These are phyloP conservation scores for Echinochloa phyllopogon DNA, from an alignment of 176 grass and related monocot genomes.

Conservation along the genomic window DNA sequence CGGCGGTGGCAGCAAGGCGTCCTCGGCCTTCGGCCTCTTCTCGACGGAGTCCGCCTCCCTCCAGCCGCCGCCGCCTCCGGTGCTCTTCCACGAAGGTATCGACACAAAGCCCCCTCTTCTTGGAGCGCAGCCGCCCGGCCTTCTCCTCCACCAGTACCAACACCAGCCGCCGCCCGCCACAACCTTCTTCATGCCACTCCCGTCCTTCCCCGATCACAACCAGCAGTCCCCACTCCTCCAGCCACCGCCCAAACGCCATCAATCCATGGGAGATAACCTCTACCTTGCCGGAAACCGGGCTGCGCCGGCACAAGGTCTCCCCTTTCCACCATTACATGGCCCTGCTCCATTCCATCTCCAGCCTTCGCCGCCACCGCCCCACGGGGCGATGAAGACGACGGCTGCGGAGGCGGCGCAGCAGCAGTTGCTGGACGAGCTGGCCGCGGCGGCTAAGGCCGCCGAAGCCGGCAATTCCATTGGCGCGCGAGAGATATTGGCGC, in stretches of 20 bases:
- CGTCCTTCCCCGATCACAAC: constrained; percentile 48
- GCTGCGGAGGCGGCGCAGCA: constrained; percentile 51
- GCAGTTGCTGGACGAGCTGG: constrained; percentile 65
- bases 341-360: constrained; percentile 64
- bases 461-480: constrained; percentile 72
- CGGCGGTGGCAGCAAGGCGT: constrained; percentile 36
- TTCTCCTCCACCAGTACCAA: constrained; percentile 59
- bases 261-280: constrained; percentile 48
- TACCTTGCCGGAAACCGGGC: constrained; percentile 52
- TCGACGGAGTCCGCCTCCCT: constrained; percentile 43
- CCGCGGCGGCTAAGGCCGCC: constrained; percentile 75
- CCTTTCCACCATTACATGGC: constrained; percentile 48
- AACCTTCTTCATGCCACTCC: constrained; percentile 64
- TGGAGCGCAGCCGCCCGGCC: constrained; percentile 38
- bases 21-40: constrained; percentile 46
- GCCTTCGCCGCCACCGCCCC: constrained; percentile 46
- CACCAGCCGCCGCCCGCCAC: constrained; percentile 50
- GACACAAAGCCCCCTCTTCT: constrained; percentile 61
- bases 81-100: constrained; percentile 61
- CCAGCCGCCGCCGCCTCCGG: constrained; percentile 42
- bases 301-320: constrained; percentile 17
- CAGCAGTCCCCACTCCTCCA: constrained; percentile 48
- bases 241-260: constrained; percentile 61
- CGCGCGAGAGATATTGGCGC: constrained; percentile 99
- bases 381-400: constrained; percentile 39